These are phyloP conservation scores for Globomyces pollinis-pini DNA, from an alignment of 192 early-diverging fungal species.

Conservation along the genomic window DNA sequence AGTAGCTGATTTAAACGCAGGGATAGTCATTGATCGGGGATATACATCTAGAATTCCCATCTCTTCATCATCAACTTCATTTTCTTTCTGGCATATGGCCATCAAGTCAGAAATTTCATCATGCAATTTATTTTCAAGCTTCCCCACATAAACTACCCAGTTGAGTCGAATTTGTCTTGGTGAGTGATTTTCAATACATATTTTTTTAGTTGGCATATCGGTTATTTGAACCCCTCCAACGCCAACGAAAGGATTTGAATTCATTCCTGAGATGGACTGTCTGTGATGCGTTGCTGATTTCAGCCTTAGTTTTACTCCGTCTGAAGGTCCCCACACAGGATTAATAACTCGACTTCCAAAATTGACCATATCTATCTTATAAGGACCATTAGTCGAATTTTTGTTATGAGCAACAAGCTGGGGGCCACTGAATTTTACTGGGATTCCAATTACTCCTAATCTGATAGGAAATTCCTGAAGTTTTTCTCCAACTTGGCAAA, in stretches of 20 bases:
- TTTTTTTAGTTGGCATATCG: conserved; percentile 1
- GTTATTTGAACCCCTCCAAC: not conserved
- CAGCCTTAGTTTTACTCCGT: not conserved
- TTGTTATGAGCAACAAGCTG: conserved; percentile 28
- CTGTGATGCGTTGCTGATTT: not conserved
- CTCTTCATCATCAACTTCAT: conserved; percentile 15
- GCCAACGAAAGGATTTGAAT: not conserved
- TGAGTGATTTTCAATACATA: conserved; percentile 41
- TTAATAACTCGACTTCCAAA: conserved; percentile 41
- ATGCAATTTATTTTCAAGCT: conserved; percentile 11
- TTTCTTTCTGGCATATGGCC: not conserved
- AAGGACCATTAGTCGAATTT: not conserved
- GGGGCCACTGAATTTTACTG: conserved; percentile 39
- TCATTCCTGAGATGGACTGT: not conserved
- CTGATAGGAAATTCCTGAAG: conserved; percentile 22
- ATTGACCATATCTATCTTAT: conserved; percentile 32
- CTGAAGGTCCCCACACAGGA: conserved; percentile 2
- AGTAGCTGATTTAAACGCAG: conserved; percentile 28
- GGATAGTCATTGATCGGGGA: conserved; percentile 20
- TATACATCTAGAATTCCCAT: conserved; percentile 17
- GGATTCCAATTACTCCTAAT: conserved; percentile 39
- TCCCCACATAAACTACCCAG: conserved; percentile 35
- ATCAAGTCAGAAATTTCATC: not conserved
- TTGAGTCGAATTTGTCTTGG: conserved; percentile 32
- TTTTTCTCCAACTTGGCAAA: conserved; percentile 27